Percentiles rank a stretch among this genome's conserved stretches.
Conservation (phyloP, 305 asterid genomes). For the Fraxinus floribunda region DNA sequence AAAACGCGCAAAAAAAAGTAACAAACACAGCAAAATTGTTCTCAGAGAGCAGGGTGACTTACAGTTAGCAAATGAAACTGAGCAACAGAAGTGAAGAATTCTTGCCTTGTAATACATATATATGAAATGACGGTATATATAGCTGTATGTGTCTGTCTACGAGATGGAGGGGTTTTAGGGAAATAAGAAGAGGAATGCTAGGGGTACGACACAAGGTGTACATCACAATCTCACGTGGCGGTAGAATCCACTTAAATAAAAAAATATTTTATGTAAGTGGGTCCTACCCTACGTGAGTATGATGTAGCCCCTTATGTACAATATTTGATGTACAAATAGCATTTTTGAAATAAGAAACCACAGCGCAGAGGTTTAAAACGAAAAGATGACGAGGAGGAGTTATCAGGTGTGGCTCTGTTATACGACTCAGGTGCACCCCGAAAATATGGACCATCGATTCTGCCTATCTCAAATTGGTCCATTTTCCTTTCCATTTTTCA, state of each 20-base stretch:
- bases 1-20: neutral
- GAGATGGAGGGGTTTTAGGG: conserved; percentile 33
- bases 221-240: no score
- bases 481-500: neutral
- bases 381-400: neutral
- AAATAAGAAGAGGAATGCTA: no score
- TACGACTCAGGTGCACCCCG: neutral
- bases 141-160: conserved; percentile 1
- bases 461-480: neutral
- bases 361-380: neutral
- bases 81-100: neutral
- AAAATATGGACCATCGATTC: neutral
- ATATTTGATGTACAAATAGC: no score
- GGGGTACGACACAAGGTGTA: no score
- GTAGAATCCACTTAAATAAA: no score
- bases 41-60: conserved; percentile 18
- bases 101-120: neutral
- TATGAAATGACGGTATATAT: neutral
- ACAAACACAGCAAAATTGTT: neutral
- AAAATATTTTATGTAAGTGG: no score
- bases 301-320: no score
- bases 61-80: conserved; percentile 22
- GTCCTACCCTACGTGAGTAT: no score
- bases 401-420: conserved; percentile 1
- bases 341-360: no score